Base-by-base conservation (phyloP, 2,329 filamentous ascomycete species). In the Monilinia laxa region DNA sequence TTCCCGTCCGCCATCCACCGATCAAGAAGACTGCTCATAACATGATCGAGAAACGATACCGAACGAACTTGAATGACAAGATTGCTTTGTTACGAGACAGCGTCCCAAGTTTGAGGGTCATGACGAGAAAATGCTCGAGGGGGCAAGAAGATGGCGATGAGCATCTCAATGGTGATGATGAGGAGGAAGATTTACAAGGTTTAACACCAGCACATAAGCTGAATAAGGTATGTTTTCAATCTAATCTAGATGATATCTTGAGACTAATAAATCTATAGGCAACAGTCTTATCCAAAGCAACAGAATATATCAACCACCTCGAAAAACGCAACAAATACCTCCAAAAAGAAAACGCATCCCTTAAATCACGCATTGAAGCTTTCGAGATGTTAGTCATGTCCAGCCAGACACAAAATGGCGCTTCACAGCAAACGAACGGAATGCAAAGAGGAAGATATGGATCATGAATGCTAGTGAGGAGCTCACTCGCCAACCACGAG, bases 251-350 rank as follows among this genome's bases (percentile, higher is more conserved):
- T 20, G 18, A 18, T 25, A 25, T 25, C 7, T 14, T 9, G 20
- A 23, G 62, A 65, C 38, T 70, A 59, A 66, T 52, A 2, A 58
- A 40, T n/a, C 23, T 16, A 62, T 14, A 65, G 75, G 73, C 73
- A 64, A 75, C 73, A 0, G 85, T 98, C 55, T 80, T 98, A 62
- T 93, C 92, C 71, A 98, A 98, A 78, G 94, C 94, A 7, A 97
- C 93, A 12, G 94, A 97, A 77, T 97, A 98, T 74, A 98, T 98
- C 71, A 87, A 89, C 40, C 93, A 98, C 78, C 81, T 98, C 2
- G 94, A 97, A 77, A 95, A 95, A 79, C 87, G 92, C 25, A 96
- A 96, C 74, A 90, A 88, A 71, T 87, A 90, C 3, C 81, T 97
- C 14, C 81, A 88, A 52, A 92, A 96, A 58, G 93, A 98, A 76